Evolutionary conservation across 1,139 yeast genomes (phyloP).

Genomic region (Suhomyces bokatorum): DNA sequence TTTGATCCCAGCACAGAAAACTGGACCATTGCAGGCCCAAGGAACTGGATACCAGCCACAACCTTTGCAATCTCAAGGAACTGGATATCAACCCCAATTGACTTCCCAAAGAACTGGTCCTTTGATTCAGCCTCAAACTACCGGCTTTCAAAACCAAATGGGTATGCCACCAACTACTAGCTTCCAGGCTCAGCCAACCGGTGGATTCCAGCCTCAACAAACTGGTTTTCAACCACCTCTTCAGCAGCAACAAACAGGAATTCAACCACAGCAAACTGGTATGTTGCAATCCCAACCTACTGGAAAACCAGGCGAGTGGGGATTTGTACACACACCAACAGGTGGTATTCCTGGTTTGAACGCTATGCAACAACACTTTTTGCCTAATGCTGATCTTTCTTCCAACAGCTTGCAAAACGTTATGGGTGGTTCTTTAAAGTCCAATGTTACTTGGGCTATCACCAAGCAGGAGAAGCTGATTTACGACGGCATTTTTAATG

Average conservation of each 20-base stretch:
- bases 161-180: slow-evolving; percentile 14
- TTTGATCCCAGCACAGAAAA: slow-evolving; percentile 45
- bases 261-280: slow-evolving; percentile 45
- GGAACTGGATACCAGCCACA: slow-evolving; percentile 21
- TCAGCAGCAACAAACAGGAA: slow-evolving; percentile 47
- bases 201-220: slow-evolving; percentile 26
- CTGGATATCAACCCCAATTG: slow-evolving; percentile 38
- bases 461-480: slow-evolving; percentile 83
- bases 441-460: slow-evolving; percentile 72
- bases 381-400: slow-evolving; percentile 58
- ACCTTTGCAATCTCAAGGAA: slow-evolving; percentile 29
- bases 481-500: slow-evolving; percentile 83
- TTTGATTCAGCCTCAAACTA: slow-evolving; percentile 27
- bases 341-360: slow-evolving; percentile 77
- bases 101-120: slow-evolving; percentile 36
- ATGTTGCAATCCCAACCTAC: slow-evolving; percentile 56
- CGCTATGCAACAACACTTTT: slow-evolving; percentile 71
- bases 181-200: slow-evolving; percentile 15
- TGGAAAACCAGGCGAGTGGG: slow-evolving; percentile 83
- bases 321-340: slow-evolving; percentile 70
- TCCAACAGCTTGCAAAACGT: slow-evolving; percentile 46
- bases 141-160: slow-evolving; percentile 28
- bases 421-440: slow-evolving; percentile 53
- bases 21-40: slow-evolving; percentile 26
- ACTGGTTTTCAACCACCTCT: slow-evolving; percentile 39